Evolutionary conservation across 2,329 filamentous ascomycete genomes (phyloP), one percentile per base, ranked within the genome.

Genomic region (Alternaria sp.): DNA sequence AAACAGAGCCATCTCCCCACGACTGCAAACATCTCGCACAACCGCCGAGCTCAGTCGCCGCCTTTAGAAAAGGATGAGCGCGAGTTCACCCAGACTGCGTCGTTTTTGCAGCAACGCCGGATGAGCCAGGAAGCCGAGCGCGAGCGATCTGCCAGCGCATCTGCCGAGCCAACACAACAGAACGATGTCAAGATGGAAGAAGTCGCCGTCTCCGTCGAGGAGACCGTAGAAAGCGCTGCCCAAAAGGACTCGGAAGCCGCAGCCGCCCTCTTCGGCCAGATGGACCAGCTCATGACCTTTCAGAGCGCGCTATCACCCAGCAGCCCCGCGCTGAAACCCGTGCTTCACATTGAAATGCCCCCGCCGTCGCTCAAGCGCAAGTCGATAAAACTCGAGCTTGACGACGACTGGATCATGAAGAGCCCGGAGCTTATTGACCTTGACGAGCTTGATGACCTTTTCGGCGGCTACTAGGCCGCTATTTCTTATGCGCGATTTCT

Each of bases 51-150:
- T n/a, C 89, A 91, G 23, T 96, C 93, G 67, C 94, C 95, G 55
- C 93, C 94, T 15, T 85, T 98, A 41, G 95, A 98, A 82, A 93
- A 92, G 73, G 95, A 98, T 72, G 95, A 98, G 84, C 92, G 92
- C 76, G 96, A 98, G 80, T 99, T 99, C 77, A 97, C 95, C 7
- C 93, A 97, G 81, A 98, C 94, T 2, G 96, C 96, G 15, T 92
- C 93, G 70, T 93, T 91, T 53, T 87, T 98, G 72, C 92, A 88
- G 63, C 84, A 86, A 81, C 86, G 84, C 68, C 83, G 79, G 66
- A 81, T 73, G 77, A 85, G 80, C 64, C 77, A 75, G 68, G 78
- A 73, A 71, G 81, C 70, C 60, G 82, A 74, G 75, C 78, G 71
- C 75, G 65, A 74, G 55, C 81, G 83, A 55, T 79, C 79, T 59